phyloP scores from a whole-genome alignment of 208 protist species.

The Leishmania turanica region DNA sequence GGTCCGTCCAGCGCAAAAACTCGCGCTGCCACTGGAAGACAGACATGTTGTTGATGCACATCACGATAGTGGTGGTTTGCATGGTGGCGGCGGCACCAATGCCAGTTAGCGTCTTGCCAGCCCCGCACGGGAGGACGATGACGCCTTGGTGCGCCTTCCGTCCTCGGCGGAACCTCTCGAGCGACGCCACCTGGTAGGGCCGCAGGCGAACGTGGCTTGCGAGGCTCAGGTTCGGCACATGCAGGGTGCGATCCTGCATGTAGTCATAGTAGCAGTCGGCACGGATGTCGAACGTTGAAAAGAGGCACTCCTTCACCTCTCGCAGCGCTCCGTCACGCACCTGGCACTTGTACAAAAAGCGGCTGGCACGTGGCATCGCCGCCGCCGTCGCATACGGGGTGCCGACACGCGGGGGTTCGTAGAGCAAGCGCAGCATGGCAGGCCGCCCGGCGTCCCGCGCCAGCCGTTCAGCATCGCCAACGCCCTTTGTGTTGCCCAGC shows the following conservation, averaged over 20 bases:
- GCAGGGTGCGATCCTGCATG: constrained; percentile 61
- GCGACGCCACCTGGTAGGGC: constrained; percentile 83
- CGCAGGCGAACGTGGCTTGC: constrained; percentile 72
- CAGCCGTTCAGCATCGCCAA: neutral
- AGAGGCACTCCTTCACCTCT: constrained; percentile 78
- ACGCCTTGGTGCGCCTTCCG: constrained; percentile 95
- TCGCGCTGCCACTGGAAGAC: constrained; percentile 97
- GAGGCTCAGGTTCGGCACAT: constrained; percentile 62
- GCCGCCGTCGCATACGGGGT: neutral
- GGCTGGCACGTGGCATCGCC: constrained; percentile 12
- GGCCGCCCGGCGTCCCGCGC: constrained; percentile 34
- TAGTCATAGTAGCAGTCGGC: constrained; percentile 91
- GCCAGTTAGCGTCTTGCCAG: constrained; percentile 99
- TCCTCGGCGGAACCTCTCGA: constrained; percentile 83
- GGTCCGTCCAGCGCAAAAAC: constrained; percentile 94
- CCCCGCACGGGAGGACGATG: constrained; percentile 99
- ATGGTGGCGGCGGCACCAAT: constrained; percentile 96
- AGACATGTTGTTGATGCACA: constrained; percentile 96
- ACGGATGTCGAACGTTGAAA: constrained; percentile 68
- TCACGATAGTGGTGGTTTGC: constrained; percentile 95
- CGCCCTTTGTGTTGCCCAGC: neutral
- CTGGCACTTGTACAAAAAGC: constrained; percentile 84
- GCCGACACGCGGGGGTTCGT: constrained; percentile 3
- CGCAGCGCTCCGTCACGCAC: constrained; percentile 70
- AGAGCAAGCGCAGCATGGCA: constrained; percentile 46